A percentile compares a stretch with the other conserved stretches of the same genome.
phyloP scores from a whole-genome alignment of 2,329 filamentous ascomycete species.

The Nemania bipapillata region DNA sequence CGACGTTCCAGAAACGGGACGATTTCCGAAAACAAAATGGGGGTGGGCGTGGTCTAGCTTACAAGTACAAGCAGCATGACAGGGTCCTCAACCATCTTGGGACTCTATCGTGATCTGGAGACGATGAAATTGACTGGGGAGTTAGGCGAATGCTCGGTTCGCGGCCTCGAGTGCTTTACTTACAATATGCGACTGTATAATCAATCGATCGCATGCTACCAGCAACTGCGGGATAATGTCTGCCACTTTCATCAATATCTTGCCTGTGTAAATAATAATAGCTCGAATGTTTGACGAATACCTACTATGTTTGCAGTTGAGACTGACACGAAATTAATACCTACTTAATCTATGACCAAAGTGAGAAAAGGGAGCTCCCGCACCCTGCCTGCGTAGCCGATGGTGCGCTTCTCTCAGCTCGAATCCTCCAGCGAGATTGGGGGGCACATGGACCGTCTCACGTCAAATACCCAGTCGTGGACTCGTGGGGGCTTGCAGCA shows the following conservation, averaged over 20 bases:
- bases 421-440: conserved; percentile 28
- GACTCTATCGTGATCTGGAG: neutral
- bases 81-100: conserved; percentile 2
- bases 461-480: conserved; percentile 9
- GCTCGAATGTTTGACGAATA: too few relatives aligned
- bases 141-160: conserved; percentile 2
- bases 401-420: conserved; percentile 26
- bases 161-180: neutral
- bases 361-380: conserved; percentile 37
- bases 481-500: conserved; percentile 19
- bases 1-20: conserved; percentile 29
- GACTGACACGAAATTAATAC: too few relatives aligned
- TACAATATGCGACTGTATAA: neutral
- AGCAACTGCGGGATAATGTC: neutral
- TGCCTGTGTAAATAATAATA: neutral
- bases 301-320: too few relatives aligned
- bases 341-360: conserved; percentile 2
- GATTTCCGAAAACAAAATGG: conserved; percentile 11
- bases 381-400: conserved; percentile 31
- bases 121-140: neutral
- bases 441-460: conserved; percentile 22
- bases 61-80: neutral
- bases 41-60: neutral
- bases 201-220: neutral
- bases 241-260: neutral